Evolutionary conservation across 2,329 filamentous ascomycete genomes (phyloP).

Genomic region (Phialocephala sp.): DNA sequence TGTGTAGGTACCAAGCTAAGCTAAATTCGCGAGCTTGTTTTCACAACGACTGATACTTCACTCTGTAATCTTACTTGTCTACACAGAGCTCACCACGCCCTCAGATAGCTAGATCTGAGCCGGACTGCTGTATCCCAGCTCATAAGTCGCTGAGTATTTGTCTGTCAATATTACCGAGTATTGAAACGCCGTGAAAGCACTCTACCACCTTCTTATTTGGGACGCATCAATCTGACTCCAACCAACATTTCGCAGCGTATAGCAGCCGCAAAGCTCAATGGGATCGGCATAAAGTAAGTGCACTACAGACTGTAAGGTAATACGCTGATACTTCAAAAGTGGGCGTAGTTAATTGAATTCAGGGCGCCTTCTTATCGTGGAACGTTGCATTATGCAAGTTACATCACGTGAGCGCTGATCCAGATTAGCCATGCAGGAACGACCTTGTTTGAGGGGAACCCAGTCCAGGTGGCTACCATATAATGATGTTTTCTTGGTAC

Average conservation of each 20-base stretch:
- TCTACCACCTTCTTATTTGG: conserved; percentile 5
- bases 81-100: no score
- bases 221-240: background rate
- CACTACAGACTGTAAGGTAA: background rate
- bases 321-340: background rate
- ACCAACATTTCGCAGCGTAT: background rate
- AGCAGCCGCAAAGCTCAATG: background rate
- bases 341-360: background rate
- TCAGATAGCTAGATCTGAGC: no score
- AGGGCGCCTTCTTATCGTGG: conserved; percentile 14
- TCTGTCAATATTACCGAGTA: no score
- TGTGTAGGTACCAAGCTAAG: no score
- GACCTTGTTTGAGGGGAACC: conserved; percentile 13
- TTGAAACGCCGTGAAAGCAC: background rate
- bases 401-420: conserved; percentile 19
- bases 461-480: conserved; percentile 1
- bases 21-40: no score
- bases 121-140: no score
- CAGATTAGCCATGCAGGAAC: conserved; percentile 14
- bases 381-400: conserved; percentile 17
- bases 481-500: conserved; percentile 16
- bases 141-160: no score
- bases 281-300: background rate
- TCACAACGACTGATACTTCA: no score
- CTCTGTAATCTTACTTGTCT: no score